A percentile compares a stretch with the other conserved stretches of the same genome.
Conservation (phyloP, 2,329 filamentous ascomycete genomes). For the Penicillium paneum region DNA sequence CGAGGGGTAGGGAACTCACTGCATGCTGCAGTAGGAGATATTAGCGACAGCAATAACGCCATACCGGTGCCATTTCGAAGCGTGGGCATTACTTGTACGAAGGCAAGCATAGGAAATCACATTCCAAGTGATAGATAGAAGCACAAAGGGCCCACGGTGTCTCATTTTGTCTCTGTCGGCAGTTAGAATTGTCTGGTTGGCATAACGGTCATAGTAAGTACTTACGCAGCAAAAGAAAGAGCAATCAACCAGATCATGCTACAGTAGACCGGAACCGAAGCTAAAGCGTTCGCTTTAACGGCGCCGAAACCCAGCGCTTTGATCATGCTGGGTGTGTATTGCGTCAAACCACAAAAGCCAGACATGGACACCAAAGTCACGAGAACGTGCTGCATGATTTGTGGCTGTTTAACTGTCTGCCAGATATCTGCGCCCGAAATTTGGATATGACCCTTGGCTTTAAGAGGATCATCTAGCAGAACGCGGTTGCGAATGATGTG, state of each 20-base stretch:
- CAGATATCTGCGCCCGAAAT: slow-evolving; percentile 39
- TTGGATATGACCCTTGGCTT: slow-evolving; percentile 35
- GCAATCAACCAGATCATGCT: slow-evolving; percentile 29
- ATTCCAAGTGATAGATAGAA: slow-evolving; percentile 38
- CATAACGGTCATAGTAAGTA: not conserved
- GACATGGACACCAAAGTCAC: slow-evolving; percentile 49
- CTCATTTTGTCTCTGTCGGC: slow-evolving; percentile 28
- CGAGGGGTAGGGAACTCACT: slow-evolving; percentile 25
- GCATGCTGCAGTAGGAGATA: slow-evolving; percentile 35
- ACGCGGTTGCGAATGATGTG: slow-evolving; percentile 44
- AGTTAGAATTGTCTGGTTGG: slow-evolving; percentile 9
- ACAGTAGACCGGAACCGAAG: slow-evolving; percentile 48
- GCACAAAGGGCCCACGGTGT: slow-evolving; percentile 36
- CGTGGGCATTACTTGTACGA: slow-evolving; percentile 22
- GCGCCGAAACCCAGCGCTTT: slow-evolving; percentile 51
- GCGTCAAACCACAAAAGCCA: slow-evolving; percentile 50
- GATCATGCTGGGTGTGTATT: slow-evolving; percentile 56
- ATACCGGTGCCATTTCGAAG: slow-evolving; percentile 30
- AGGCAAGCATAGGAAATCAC: slow-evolving; percentile 40
- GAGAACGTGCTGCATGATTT: slow-evolving; percentile 52
- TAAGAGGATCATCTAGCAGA: slow-evolving; percentile 45
- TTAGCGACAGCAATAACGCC: slow-evolving; percentile 29
- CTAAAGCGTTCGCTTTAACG: slow-evolving; percentile 53
- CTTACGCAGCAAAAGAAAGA: slow-evolving; percentile 26
- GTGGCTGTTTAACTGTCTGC: slow-evolving; percentile 45